Evolutionary conservation across 352 stramenopile species (phyloP), one percentile per base, ranked within the genome.

Genomic region (Achlya hypogyna): DNA sequence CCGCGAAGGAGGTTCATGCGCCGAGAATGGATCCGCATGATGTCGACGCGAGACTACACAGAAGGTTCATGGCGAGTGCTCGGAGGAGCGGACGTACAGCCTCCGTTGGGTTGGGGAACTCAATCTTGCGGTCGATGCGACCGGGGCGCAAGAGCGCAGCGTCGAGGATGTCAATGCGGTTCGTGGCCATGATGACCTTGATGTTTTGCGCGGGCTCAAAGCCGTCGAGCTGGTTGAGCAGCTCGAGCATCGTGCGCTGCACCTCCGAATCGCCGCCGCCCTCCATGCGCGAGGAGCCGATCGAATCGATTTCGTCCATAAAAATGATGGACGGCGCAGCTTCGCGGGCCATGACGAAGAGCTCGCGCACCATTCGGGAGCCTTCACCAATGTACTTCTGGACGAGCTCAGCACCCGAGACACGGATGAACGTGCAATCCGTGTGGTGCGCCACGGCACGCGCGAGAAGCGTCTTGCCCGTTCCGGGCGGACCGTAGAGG

Each of bases 241-340:
- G 81, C 84, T 99, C 97, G 42, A 99, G 82, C 97, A 99, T 99
- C 52, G 97, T 99, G 47, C 97, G 91, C 81, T 99, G 97, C 51
- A 99, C 97, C 77, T 99, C 97, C 22, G 94, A 98, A 77, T 99
- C 97, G 29, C 97, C 97, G 54, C 96, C 89, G 51, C 88, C 86
- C 62, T 97, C 93, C 72, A 97, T 90, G 47, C 89, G 83, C 25
- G 89, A 96, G 47, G 85, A 93, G 60, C 97, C 97, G 70, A 99
- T 99, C 51, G 93, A 98, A 79, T 99, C 97, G 74, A 99, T 99
- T 79, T 99, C 97, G 75, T 99, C 97, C 97, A 99, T 99, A 69
- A 99, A 99, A 69, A 99, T 99, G 75, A 99, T 99, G 29, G 89
- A 98, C 27, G 97, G 97, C n/a, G 96, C 95, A n/a, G 86, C 84